Evolutionary conservation across 176 grass and related monocot genomes (phyloP).

Genomic region (Hordeum marinum): DNA sequence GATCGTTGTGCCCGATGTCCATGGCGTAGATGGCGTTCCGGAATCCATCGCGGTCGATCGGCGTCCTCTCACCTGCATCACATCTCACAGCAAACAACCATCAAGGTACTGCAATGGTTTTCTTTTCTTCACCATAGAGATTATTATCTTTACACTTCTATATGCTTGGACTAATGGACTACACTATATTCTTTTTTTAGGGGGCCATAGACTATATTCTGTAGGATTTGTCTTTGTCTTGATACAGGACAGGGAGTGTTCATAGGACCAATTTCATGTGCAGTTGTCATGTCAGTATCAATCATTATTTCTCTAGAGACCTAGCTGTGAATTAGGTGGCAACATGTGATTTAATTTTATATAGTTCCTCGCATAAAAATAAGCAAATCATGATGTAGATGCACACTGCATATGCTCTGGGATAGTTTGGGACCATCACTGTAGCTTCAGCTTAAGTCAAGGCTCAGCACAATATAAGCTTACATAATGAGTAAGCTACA

Average conservation of each 20-base stretch:
- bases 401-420: not conserved
- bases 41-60: conserved; percentile 40
- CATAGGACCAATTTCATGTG: not conserved
- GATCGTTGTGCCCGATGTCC: conserved; percentile 74
- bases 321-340: not conserved
- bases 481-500: not conserved
- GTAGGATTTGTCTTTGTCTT: not conserved
- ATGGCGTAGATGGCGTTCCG: conserved; percentile 50
- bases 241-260: not conserved
- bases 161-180: not conserved
- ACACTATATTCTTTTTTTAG: too few species aligned
- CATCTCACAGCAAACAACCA: too few species aligned
- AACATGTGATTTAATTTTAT: not conserved
- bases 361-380: not conserved
- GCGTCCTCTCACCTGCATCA: conserved; percentile 5
- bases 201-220: not conserved
- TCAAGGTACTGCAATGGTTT: not conserved
- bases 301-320: not conserved
- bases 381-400: not conserved
- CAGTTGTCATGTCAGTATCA: not conserved
- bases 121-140: not conserved
- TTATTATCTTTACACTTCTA: not conserved
- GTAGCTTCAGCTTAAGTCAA: not conserved
- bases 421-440: not conserved
- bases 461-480: not conserved